phyloP scores from a whole-genome alignment of 2,329 filamentous ascomycete genomes.

The Sporothrix globosa region DNA sequence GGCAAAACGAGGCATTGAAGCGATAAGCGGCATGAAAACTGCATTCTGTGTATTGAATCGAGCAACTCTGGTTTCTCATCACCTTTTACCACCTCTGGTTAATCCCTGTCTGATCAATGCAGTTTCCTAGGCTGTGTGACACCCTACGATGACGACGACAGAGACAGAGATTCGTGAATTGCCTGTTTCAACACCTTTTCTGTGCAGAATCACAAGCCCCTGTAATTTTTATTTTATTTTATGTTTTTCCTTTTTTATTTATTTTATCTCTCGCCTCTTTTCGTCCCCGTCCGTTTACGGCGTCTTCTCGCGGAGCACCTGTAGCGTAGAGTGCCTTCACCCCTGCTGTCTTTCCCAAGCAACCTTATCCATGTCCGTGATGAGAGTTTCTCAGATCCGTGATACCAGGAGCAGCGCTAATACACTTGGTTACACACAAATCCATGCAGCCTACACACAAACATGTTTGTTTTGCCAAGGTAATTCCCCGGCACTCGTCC shows the following conservation, averaged over 20 bases:
- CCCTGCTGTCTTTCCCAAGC: background rate
- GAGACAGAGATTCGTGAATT: background rate
- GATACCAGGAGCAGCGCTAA: background rate
- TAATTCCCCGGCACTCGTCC: background rate
- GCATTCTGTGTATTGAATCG: background rate
- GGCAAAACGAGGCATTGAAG: background rate
- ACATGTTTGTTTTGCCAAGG: slow-evolving; percentile 22
- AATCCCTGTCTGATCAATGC: slow-evolving; percentile 5
- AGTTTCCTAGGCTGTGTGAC: background rate
- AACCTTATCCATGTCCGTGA: background rate
- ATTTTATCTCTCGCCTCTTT: background rate
- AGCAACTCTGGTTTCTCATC: background rate
- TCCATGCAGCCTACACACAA: slow-evolving; percentile 13
- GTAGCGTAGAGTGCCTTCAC: background rate
- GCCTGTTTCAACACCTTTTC: background rate
- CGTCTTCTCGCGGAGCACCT: no score
- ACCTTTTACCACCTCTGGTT: background rate
- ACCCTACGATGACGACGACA: slow-evolving; percentile 11
- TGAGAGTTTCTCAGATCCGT: slow-evolving; percentile 6
- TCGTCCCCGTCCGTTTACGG: background rate
- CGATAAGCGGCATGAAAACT: background rate
- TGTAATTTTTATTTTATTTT: background rate
- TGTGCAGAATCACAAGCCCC: background rate
- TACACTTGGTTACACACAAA: background rate
- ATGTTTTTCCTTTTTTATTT: no score